Base-by-base conservation (phyloP, 2,329 filamentous ascomycete species). In the Pestalotiopsis sp. region DNA sequence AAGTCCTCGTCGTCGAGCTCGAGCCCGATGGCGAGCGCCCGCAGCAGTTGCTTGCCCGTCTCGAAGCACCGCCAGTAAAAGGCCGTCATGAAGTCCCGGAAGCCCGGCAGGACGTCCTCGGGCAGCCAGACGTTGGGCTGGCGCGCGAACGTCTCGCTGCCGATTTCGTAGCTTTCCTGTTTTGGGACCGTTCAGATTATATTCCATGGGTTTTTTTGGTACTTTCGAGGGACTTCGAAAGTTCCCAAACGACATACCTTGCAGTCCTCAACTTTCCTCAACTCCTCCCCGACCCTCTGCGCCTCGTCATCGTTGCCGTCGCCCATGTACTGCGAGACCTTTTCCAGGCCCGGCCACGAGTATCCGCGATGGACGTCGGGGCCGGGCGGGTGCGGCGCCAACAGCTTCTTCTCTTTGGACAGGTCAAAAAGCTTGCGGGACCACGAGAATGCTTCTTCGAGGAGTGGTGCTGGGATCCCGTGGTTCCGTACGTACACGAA, bases 341-440 rank as follows among this genome's bases (percentile, higher is more conserved):
- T 86, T 74, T 88, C 85, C 63, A 85, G 71, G 0, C 85, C 85
- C 0, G 84, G 84, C 80, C 83, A 84, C 1, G 84, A 87, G 71
- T 88, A 88, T n/a, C 86, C 86, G 61, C 85, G 80, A 72, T 88
- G 84, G 2, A 85, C 79, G 10, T 76, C 78, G 68, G 81, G 82
- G 9, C 84, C 84, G 64, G 74, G 73, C 10, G 78, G 78, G 66
- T 79, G 78, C 38, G 77, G 78, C 40, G 78, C 78, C 57, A 76
- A 72, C 77, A 79, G 78, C 67, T 79, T 78, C 56, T 73, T 72
- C 64, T 79, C 76, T 4, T 72, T 22, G 1, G 77, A 73, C 11
- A 80, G 70, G 64, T 74, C 75, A 35, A 79, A 79, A 20, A 79
- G 72, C 38, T 69, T 72, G 63, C 73, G 71, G 1, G 75, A 74